phyloP scores from a whole-genome alignment of 2,329 filamentous ascomycete species.

The Cladophialophora psammophila region DNA sequence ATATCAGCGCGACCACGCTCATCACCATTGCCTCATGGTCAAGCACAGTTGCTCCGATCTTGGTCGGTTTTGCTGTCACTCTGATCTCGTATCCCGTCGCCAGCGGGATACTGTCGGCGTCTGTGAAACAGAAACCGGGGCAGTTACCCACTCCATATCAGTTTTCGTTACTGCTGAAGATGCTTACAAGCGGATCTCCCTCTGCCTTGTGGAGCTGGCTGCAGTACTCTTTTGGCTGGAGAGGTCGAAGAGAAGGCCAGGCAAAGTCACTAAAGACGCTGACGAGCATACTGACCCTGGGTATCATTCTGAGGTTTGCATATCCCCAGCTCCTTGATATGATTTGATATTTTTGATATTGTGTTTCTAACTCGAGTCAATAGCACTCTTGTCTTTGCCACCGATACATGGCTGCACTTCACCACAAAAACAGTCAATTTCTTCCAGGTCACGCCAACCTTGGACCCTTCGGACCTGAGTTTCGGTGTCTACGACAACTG shows the following conservation, averaged over 20 bases:
- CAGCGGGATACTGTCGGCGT: conserved; percentile 16
- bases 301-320: no score
- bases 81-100: conserved; percentile 41
- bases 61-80: conserved; percentile 40
- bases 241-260: background rate
- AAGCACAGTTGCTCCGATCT: conserved; percentile 40
- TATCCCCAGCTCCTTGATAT: no score
- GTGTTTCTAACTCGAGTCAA: no score
- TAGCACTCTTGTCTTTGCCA: conserved; percentile 10
- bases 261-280: no score
- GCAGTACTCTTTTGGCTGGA: background rate
- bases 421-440: conserved; percentile 40
- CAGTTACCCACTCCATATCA: conserved; percentile 15
- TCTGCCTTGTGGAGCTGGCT: background rate
- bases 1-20: conserved; percentile 38
- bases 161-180: conserved; percentile 5
- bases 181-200: background rate
- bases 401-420: conserved; percentile 43
- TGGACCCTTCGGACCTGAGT: background rate
- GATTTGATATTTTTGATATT: background rate
- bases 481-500: background rate
- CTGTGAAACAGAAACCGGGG: conserved; percentile 8
- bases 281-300: no score
- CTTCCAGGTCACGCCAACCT: conserved; percentile 23
- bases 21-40: conserved; percentile 41